Evolutionary conservation across 306 rosid species (phyloP).

Genomic region (Cercis canadensis): DNA sequence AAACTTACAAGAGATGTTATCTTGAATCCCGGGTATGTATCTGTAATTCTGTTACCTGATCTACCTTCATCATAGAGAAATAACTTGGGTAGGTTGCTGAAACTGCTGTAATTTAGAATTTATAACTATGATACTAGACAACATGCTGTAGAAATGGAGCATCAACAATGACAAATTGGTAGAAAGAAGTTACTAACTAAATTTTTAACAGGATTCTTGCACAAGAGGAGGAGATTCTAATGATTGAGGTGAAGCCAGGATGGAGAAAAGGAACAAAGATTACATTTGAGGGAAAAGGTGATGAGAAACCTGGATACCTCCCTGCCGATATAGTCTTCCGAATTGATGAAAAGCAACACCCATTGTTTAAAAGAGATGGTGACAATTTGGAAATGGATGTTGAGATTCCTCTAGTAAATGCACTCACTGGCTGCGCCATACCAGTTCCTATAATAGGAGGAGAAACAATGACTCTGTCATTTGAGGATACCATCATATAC

Average conservation of each 20-base stretch:
- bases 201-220: constrained; percentile 63
- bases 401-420: constrained; percentile 72
- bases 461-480: constrained; percentile 59
- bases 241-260: constrained; percentile 81
- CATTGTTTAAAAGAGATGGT: constrained; percentile 66
- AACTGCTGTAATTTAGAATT: no score
- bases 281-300: constrained; percentile 85
- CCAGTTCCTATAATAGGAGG: constrained; percentile 83
- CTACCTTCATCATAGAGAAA: neutral
- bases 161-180: neutral
- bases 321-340: constrained; percentile 78
- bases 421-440: constrained; percentile 82
- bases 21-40: constrained; percentile 66
- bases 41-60: constrained; percentile 3
- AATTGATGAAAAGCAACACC: constrained; percentile 75
- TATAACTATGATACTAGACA: neutral
- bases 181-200: constrained; percentile 1
- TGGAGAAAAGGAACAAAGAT: constrained; percentile 90
- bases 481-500: constrained; percentile 63
- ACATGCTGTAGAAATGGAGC: neutral
- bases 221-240: constrained; percentile 68
- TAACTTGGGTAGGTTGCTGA: neutral
- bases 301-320: constrained; percentile 90
- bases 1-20: constrained; percentile 71
- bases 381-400: constrained; percentile 70